Percentiles rank a stretch among this genome's conserved stretches.
phyloP scores from a whole-genome alignment of 805 yeast species.

The Komagataella populi region DNA sequence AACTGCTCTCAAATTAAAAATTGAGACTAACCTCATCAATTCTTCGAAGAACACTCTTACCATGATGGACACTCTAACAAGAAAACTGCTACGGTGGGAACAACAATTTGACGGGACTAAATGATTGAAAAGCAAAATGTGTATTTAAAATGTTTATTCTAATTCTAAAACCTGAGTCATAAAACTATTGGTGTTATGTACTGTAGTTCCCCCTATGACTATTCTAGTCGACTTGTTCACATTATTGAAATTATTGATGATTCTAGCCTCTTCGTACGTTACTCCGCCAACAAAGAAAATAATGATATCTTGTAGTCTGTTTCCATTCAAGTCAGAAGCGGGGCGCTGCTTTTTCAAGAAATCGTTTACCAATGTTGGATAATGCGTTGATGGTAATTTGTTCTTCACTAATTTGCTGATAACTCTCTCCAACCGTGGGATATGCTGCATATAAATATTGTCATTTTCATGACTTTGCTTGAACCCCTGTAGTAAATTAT shows the following conservation, averaged over 20 bases:
- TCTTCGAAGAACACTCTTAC: conserved; percentile 46
- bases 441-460: conserved; percentile 84
- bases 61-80: conserved; percentile 62
- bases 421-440: conserved; percentile 51
- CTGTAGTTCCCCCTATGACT: conserved; percentile 71
- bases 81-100: conserved; percentile 68
- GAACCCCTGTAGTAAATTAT: conserved; percentile 19
- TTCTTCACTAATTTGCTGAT: conserved; percentile 27
- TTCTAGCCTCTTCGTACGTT: conserved; percentile 84
- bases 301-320: conserved; percentile 50
- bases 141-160: background rate
- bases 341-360: conserved; percentile 7
- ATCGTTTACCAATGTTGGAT: conserved; percentile 29
- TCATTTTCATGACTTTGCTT: conserved; percentile 29
- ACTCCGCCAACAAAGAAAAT: conserved; percentile 76
- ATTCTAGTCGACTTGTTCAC: conserved; percentile 41
- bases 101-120: conserved; percentile 36
- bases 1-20: conserved; percentile 8
- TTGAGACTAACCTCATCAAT: conserved; percentile 25
- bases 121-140: background rate
- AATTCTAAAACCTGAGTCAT: conserved; percentile 11
- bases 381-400: conserved; percentile 21
- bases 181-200: conserved; percentile 31
- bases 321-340: conserved; percentile 8
- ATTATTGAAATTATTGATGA: conserved; percentile 57